Percentiles rank a stretch among this genome's conserved stretches.
phyloP scores from a whole-genome alignment of 2,329 filamentous ascomycete genomes.

The Alternaria arbusti region DNA sequence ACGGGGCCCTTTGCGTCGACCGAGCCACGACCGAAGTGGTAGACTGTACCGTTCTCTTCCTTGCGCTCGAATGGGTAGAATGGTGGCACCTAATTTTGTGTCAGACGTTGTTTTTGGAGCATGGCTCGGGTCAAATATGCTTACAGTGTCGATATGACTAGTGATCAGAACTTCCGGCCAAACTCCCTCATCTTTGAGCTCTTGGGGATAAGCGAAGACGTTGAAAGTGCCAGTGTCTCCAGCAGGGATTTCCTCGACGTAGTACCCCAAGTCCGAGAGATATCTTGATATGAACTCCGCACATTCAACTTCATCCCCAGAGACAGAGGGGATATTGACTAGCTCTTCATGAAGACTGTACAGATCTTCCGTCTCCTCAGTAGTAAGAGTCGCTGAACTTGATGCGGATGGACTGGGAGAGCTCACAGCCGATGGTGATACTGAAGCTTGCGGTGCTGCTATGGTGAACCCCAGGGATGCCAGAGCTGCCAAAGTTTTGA shows the following conservation, averaged over 20 bases:
- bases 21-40: slow-evolving; percentile 68
- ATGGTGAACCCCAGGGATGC: neutral
- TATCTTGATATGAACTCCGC: slow-evolving; percentile 72
- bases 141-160: slow-evolving; percentile 77
- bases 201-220: slow-evolving; percentile 68
- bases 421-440: slow-evolving; percentile 2
- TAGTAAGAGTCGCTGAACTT: slow-evolving; percentile 8
- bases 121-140: neutral
- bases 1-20: slow-evolving; percentile 66
- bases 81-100: slow-evolving; percentile 54
- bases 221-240: slow-evolving; percentile 66
- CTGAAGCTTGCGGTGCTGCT: slow-evolving; percentile 14
- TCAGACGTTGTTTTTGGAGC: neutral
- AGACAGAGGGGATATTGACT: slow-evolving; percentile 36
- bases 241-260: slow-evolving; percentile 56
- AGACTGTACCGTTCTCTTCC: slow-evolving; percentile 58
- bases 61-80: slow-evolving; percentile 68
- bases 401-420: slow-evolving; percentile 3
- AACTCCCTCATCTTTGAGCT: slow-evolving; percentile 41
- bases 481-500: neutral
- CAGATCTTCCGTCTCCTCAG: slow-evolving; percentile 29
- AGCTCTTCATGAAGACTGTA: slow-evolving; percentile 31
- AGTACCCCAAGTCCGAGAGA: slow-evolving; percentile 60
- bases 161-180: slow-evolving; percentile 68
- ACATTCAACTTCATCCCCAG: slow-evolving; percentile 68